These are phyloP conservation scores for Eurotiales sp. DNA, from an alignment of 2,329 filamentous ascomycete genomes.

Conservation along the genomic window DNA sequence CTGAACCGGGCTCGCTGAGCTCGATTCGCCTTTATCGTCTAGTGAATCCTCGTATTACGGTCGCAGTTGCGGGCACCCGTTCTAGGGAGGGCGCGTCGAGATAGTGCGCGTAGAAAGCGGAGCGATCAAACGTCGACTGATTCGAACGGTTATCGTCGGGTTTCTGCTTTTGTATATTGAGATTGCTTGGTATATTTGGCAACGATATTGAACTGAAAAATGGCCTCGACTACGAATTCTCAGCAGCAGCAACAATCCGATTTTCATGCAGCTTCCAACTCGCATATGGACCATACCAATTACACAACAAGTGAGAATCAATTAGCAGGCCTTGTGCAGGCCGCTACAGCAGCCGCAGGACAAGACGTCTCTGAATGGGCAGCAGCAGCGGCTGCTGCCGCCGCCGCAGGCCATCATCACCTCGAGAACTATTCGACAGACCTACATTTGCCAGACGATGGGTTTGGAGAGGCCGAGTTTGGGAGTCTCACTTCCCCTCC, in stretches of 20 bases:
- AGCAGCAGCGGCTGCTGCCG: constrained; percentile 46
- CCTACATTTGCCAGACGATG: constrained; percentile 38
- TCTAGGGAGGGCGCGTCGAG: not conserved
- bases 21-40: not conserved
- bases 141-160: not conserved
- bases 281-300: constrained; percentile 31
- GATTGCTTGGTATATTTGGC: not conserved
- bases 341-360: constrained; percentile 43
- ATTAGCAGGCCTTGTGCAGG: constrained; percentile 44
- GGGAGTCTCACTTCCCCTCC: constrained; percentile 22
- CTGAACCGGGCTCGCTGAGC: not conserved
- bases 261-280: constrained; percentile 23
- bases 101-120: not conserved
- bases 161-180: not conserved
- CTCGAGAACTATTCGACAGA: constrained; percentile 38
- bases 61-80: not conserved
- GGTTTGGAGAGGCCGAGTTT: constrained; percentile 35
- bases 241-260: constrained; percentile 28
- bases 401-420: constrained; percentile 38
- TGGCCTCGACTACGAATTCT: constrained; percentile 17
- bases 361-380: constrained; percentile 39
- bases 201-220: not conserved
- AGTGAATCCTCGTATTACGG: not conserved
- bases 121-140: not conserved
- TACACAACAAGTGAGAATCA: constrained; percentile 41